These are phyloP conservation scores for Poronia punctata DNA, from an alignment of 495 filamentous ascomycete genomes.

Conservation along the genomic window DNA sequence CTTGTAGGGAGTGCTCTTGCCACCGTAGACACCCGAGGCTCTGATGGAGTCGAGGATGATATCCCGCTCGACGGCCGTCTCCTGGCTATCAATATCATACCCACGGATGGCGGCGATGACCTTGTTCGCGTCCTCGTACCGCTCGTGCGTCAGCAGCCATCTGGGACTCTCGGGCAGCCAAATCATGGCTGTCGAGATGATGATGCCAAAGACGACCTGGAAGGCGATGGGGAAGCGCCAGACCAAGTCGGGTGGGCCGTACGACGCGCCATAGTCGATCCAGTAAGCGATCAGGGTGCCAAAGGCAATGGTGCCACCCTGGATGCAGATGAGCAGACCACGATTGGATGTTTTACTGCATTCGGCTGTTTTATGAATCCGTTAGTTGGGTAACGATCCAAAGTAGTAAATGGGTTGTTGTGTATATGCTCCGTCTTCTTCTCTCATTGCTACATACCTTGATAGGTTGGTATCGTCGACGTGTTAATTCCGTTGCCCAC, in stretches of 20 bases:
- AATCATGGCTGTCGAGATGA: conserved; percentile 56
- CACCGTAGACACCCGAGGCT: conserved; percentile 50
- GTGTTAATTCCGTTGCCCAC: conserved; percentile 75
- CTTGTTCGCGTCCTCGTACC: conserved; percentile 58
- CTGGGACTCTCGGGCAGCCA: conserved; percentile 72
- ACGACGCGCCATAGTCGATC: conserved; percentile 73
- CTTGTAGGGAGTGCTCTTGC: conserved; percentile 47
- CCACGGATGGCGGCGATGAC: conserved; percentile 65
- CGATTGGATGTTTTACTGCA: conserved; percentile 70
- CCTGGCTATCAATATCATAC: conserved; percentile 49
- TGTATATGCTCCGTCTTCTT: conserved; percentile 21
- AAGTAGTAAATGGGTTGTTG: conserved; percentile 50
- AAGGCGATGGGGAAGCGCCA: conserved; percentile 84
- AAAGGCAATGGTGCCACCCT: conserved; percentile 73
- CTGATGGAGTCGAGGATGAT: conserved; percentile 59
- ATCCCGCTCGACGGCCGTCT: conserved; percentile 50
- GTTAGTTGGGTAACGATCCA: conserved; percentile 7
- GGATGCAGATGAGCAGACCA: conserved; percentile 77
- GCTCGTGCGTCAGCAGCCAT: conserved; percentile 63
- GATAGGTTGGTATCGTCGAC: conserved; percentile 72
- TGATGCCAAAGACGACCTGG: conserved; percentile 66
- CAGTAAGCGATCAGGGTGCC: conserved; percentile 75
- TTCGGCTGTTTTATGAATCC: conserved; percentile 36
- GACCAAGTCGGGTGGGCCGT: conserved; percentile 54
- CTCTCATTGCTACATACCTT: conserved; percentile 56